Base-by-base conservation (phyloP, 1,139 yeast genomes). In the Yamadazyma conglobata region DNA sequence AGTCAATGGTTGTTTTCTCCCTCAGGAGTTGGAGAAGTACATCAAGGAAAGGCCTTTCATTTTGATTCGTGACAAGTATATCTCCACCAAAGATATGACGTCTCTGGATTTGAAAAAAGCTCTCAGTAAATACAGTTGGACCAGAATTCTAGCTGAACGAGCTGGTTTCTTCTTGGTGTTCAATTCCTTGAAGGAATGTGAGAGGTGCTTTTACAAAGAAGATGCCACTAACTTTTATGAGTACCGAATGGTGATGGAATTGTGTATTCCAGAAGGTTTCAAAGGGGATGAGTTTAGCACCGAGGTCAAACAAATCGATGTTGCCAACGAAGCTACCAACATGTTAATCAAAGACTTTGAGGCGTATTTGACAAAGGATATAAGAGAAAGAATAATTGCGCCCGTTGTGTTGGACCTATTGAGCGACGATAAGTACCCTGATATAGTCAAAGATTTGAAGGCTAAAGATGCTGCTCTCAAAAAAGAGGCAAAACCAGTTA, bases 151-250 rank as follows among this genome's bases (percentile, higher is more conserved):
- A 29, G 67, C 76, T 4, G 89, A 82, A 41, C 58, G 61, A 21
- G 53, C 70, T 4, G 95, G 95, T 0, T 79, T 81, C 43, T 87
- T 73, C 47, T 64, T 86, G 25, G 78, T 84, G 1, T 87, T 87
- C 54, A 77, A 77, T 45, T 65, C 77, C 19, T 53, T 76, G 14
- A 59, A 62, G 23, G 87, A 83, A 38, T 86, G 93, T 24, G 73
- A 73, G 39, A 58, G 70, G 26, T 85, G 95, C 45, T 79, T 75
- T 47, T 66, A 70, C 22, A 65, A 69, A 20, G 87, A 82, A 54
- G 86, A 86, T 46, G 88, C 86, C 1, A 60, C 70, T 14, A 56
- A 58, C 15, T 64, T 78, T 24, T 63, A 59, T 30, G 74, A 68
- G 25, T 77, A 61, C 42, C 62, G 64, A 25, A 50, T 78, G 56